These are phyloP conservation scores for Cystofilobasidium macerans DNA, from an alignment of 768 basidiomycete species.

Conservation along the genomic window DNA sequence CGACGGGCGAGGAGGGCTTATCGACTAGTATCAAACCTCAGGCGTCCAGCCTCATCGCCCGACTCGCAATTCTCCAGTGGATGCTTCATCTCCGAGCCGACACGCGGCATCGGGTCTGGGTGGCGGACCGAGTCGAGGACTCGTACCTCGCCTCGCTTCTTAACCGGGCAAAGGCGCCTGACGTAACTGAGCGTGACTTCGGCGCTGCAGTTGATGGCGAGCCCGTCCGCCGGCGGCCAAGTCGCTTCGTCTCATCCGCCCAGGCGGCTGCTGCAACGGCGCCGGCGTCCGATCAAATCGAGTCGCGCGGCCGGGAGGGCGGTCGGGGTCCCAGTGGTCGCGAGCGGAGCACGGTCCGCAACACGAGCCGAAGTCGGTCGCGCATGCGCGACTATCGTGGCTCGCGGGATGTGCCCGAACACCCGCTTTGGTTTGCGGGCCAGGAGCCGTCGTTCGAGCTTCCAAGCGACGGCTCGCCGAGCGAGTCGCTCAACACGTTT, in stretches of 20 bases:
- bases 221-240: background rate
- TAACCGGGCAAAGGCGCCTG: background rate
- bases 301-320: slow-evolving; percentile 16
- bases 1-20: background rate
- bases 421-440: slow-evolving; percentile 43
- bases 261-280: background rate
- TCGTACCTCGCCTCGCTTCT: slow-evolving; percentile 14
- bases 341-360: slow-evolving; percentile 6
- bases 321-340: slow-evolving; percentile 3
- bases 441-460: slow-evolving; percentile 34
- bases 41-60: slow-evolving; percentile 45
- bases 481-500: slow-evolving; percentile 40
- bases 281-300: background rate
- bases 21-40: slow-evolving; percentile 3
- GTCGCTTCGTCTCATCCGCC: background rate
- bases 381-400: slow-evolving; percentile 20
- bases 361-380: slow-evolving; percentile 21
- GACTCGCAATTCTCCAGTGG: slow-evolving; percentile 70
- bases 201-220: background rate
- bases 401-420: slow-evolving; percentile 16
- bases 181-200: background rate
- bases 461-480: slow-evolving; percentile 45
- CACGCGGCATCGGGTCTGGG: slow-evolving; percentile 74
- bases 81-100: slow-evolving; percentile 79
- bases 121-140: slow-evolving; percentile 46